Evolutionary conservation across 345 rosid genomes (phyloP).

Genomic region (Hibiscus syriacus): DNA sequence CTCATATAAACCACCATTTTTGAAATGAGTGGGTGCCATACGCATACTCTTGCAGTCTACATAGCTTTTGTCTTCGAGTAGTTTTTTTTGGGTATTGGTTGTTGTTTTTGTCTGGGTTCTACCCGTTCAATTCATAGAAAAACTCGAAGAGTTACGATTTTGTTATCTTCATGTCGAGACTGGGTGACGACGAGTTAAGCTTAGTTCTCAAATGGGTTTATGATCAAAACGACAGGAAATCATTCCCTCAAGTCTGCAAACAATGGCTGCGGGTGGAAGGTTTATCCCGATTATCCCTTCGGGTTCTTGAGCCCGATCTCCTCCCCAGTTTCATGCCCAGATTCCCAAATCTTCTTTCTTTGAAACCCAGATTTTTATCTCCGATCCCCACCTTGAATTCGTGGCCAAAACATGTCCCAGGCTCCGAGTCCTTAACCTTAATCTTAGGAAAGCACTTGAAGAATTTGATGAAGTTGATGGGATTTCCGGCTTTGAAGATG

Average conservation of each 20-base stretch:
- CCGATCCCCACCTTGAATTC: constrained; percentile 26
- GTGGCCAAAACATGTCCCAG: constrained; percentile 28
- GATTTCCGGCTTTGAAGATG: background rate
- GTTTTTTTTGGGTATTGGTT: background rate
- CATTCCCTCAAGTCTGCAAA: constrained; percentile 33
- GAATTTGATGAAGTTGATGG: background rate
- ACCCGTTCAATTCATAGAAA: background rate
- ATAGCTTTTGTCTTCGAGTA: no score
- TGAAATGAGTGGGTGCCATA: background rate
- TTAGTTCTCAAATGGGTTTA: constrained; percentile 20
- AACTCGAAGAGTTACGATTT: background rate
- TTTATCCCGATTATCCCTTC: constrained; percentile 23
- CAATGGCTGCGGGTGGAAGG: constrained; percentile 44
- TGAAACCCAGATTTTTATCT: constrained; percentile 8
- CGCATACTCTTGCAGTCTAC: background rate
- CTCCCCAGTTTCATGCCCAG: constrained; percentile 30
- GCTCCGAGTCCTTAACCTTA: constrained; percentile 25
- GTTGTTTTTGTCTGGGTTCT: background rate
- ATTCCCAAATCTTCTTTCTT: constrained; percentile 33
- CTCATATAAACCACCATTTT: background rate
- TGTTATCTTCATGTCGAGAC: constrained; percentile 15
- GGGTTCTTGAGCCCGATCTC: constrained; percentile 29
- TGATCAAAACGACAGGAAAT: constrained; percentile 22
- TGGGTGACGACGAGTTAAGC: constrained; percentile 38
- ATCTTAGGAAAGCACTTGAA: constrained; percentile 8